Evolutionary conservation across 805 yeast genomes (phyloP), one percentile per base, ranked within the genome.

Genomic region (Kodamaea leandrae): DNA sequence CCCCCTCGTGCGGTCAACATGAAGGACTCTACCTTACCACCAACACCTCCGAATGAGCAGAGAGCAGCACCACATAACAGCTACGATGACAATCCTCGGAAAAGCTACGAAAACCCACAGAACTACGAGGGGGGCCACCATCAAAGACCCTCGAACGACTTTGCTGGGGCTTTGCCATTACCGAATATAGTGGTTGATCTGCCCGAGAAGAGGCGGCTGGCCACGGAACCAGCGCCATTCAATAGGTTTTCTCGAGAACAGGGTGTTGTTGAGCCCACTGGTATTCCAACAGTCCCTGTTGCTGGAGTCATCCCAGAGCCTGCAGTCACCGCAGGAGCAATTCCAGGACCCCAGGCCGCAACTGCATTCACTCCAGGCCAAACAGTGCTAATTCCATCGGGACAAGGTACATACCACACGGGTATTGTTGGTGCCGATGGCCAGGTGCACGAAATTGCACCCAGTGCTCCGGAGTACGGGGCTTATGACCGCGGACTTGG

Each of bases 401-500:
- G 33, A 16, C 33, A 16, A 9, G 33, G 33, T 6, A 16, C 12
- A 17, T 30, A 6, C 13, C 33, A 30, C 4, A 30, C 33, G 10
- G 33, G 16, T 14, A 30, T 30, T 14, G 33, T 30, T 8, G 33
- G 17, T 17, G 33, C 33, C 4, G 17, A 17, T 30, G 21, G 21
- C 33, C 33, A 21, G 41, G 47, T 20, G 44, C 45, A 8, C 36
- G 30, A 36, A 42, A 37, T 32, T 34, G 20, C 39, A 34, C 28
- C 8, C 36, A 35, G 26, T 23, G 19, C 19, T 21, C 29, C 28
- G 41, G 29, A 30, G 34, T 36, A 9, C 44, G 38, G 3, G 43
- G 44, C 42, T 9, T 47, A 56, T 37, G 57, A 57, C 19, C 43
- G 60, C 9, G 24, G 9, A 6, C 9, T 9, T 7, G 24, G 9